Percentiles rank a stretch among this genome's conserved stretches.
Evolutionary conservation across 345 rosid genomes (phyloP).

Genomic region (Eucalyptus sp.): DNA sequence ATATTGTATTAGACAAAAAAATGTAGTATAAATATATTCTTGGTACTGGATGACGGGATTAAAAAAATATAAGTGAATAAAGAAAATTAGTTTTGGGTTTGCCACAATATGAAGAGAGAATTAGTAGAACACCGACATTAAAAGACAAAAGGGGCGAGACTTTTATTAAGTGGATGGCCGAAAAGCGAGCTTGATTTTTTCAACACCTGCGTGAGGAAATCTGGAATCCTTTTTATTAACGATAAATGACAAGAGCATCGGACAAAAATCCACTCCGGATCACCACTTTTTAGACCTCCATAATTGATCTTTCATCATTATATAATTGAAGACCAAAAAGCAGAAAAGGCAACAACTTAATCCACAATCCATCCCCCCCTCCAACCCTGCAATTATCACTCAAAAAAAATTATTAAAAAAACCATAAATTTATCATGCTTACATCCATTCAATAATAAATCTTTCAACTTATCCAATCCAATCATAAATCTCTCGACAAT

Average conservation of each 20-base stretch:
- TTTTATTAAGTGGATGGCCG: neutral
- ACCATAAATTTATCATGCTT: too few relatives aligned
- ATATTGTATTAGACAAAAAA: neutral
- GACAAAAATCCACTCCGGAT: neutral
- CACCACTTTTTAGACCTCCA: neutral
- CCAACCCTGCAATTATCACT: neutral
- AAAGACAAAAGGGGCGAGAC: neutral
- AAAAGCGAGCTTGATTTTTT: neutral
- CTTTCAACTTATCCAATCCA: too few relatives aligned
- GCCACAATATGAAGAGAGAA: neutral
- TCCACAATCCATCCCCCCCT: neutral
- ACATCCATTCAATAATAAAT: too few relatives aligned
- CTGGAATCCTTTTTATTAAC: neutral
- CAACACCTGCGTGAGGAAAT: neutral
- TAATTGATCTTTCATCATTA: neutral
- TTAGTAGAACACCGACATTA: neutral
- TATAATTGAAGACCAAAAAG: neutral
- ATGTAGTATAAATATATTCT: neutral
- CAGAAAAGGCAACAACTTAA: neutral
- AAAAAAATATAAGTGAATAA: neutral
- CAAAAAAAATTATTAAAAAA: too few relatives aligned
- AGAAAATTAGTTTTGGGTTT: neutral
- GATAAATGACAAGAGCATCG: neutral
- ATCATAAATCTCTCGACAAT: too few relatives aligned
- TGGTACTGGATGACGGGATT: neutral